Conservation (phyloP, 1,284 basidiomycete species). For the Fomitopsis betulina region DNA sequence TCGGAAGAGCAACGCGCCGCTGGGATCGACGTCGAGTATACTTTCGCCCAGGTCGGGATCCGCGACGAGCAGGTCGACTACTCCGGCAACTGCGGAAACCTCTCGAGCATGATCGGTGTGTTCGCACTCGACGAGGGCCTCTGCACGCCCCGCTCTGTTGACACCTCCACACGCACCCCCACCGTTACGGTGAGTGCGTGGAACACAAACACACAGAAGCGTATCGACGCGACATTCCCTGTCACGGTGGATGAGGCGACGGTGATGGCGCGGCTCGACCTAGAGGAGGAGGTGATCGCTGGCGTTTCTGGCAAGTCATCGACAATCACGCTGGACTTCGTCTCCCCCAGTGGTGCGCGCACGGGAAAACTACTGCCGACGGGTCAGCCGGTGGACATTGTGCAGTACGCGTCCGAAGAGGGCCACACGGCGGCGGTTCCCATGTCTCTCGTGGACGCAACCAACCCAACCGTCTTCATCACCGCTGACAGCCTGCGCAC, state of each 20-base stretch:
- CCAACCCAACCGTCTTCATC: conserved; percentile 71
- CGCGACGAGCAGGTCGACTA: conserved; percentile 54
- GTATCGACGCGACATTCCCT: conserved; percentile 64
- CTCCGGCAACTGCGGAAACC: conserved; percentile 68
- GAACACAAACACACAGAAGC: conserved; percentile 67
- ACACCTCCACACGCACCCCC: conserved; percentile 15
- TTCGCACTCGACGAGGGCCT: conserved; percentile 62
- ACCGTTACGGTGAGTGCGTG: conserved; percentile 52
- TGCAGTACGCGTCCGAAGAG: conserved; percentile 28
- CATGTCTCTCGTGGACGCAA: conserved; percentile 64
- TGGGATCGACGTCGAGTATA: conserved; percentile 58
- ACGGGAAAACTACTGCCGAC: conserved; percentile 70
- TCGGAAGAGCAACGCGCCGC: conserved; percentile 32
- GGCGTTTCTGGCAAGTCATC: conserved; percentile 67
- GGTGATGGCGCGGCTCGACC: conserved; percentile 40
- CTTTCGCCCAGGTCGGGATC: conserved; percentile 55
- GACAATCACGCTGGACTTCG: conserved; percentile 61
- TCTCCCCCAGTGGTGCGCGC: conserved; percentile 60
- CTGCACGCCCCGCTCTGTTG: conserved; percentile 28
- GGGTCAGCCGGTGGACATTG: conserved; percentile 40
- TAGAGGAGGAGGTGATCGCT: conserved; percentile 49
- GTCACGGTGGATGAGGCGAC: conserved; percentile 27
- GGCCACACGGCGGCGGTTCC: conserved; percentile 11
- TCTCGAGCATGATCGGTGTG: conserved; percentile 63
- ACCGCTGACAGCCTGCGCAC: conserved; percentile 36